Percentiles rank a stretch among this genome's conserved stretches.
Evolutionary conservation across 2,329 filamentous ascomycete species (phyloP).

Genomic region (Pseudocercospora pini-densiflorae): DNA sequence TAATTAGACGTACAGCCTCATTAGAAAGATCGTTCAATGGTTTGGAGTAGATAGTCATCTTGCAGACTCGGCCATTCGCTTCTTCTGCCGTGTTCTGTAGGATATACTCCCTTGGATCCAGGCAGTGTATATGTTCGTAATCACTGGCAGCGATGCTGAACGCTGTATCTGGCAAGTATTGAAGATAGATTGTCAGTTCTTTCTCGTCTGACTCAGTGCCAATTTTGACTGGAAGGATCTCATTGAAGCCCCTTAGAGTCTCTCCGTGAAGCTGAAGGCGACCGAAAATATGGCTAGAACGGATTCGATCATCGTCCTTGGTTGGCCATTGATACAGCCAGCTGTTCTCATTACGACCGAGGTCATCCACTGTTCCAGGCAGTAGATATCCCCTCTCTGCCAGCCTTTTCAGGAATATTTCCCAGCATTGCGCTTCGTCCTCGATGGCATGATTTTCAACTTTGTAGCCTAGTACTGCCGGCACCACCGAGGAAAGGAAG

Average conservation of each 20-base stretch:
- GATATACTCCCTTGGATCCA: conserved; percentile 2
- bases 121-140: conserved; percentile 8
- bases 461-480: conserved; percentile 1
- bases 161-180: background rate
- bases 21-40: conserved; percentile 8
- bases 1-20: conserved; percentile 11
- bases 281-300: conserved; percentile 9
- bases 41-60: conserved; percentile 9
- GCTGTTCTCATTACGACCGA: background rate
- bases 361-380: conserved; percentile 11
- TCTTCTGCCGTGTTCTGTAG: conserved; percentile 9
- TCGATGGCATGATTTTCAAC: background rate
- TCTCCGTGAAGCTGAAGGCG: conserved; percentile 15
- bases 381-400: conserved; percentile 10
- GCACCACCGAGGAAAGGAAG: conserved; percentile 9
- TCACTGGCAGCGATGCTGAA: conserved; percentile 9
- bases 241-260: conserved; percentile 12
- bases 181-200: conserved; percentile 9
- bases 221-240: conserved; percentile 7
- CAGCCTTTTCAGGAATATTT: conserved; percentile 4
- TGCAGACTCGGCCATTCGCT: background rate
- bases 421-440: conserved; percentile 1
- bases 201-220: conserved; percentile 8
- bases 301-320: background rate
- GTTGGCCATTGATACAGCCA: conserved; percentile 17